Base-by-base conservation (phyloP, 805 yeast genomes). In the Teunomyces atbi region DNA sequence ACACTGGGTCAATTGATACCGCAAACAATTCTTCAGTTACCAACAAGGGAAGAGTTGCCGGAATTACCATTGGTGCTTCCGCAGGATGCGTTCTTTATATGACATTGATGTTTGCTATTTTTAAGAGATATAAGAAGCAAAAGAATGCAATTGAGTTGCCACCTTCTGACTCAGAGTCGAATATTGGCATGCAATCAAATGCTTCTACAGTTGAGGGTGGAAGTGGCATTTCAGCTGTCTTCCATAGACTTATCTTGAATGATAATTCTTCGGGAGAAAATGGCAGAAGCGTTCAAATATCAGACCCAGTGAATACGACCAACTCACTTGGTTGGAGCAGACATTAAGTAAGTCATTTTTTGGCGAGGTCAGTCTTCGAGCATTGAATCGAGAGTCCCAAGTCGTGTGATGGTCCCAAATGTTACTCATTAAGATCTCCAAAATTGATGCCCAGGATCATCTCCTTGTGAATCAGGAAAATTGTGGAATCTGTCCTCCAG, bases 31-130 rank as follows among this genome's bases (percentile, higher is more conserved):
- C 52, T 20, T 32, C 50, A 3, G 45, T 56, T 5, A 45, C 54
- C 20, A 56, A 62, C 45, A 65, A 65, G 45, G 72, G 68, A 39
- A 76, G 76, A 50, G 76, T 88, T 19, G 84, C 86, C 20, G 96
- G 96, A 30, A 79, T 90, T 44, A 83, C 92, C 11, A 76, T 89
- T 34, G 97, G 97, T 40, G 82, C 95, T 5, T 82, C 88, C 26
- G 81, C 79, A 11, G 97, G 97, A 45, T 84, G 88, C 39, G 69
- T 78, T 6, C 68, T 79, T 7, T 86, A 87, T 61, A 78, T 87
- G 58, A 72, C 80, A 0, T 66, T 79, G 16, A 76, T 89, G 73
- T 69, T 82, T 45, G 58, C 82, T 33, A 69, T 79, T 52, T 77
- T 79, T 59, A 75, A 77, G 59, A 68, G 71, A 53, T 80, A 71